Evolutionary conservation across 192 early-diverging fungal species (phyloP), one percentile per base, ranked within the genome.

Genomic region (Linnemannia schmuckeri): DNA sequence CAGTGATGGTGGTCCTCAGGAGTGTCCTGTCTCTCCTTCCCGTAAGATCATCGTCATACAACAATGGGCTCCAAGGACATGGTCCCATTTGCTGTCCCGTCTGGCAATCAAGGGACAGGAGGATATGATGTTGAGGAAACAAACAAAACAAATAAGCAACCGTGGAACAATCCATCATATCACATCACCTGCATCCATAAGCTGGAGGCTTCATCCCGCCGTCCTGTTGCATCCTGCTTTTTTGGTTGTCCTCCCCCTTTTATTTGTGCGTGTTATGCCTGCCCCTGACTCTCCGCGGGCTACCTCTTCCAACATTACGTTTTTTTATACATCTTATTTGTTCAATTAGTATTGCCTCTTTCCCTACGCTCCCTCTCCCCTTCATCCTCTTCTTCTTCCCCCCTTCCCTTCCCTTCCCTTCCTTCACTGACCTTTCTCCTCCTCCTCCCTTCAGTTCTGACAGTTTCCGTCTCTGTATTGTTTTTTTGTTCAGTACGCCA

Each of bases 261-360:
- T 63, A 18, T 22, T 33, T 10, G 8, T 66, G 8, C 33, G 12
- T 30, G 44, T 46, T 3, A 13, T 46, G 44, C 44, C 12, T 66
- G 30, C 61, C 61, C 61, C 61, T 66, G 61, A 66, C 61, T 35
- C 61, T 66, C 61, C 61, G 61, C 61, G 61, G 61, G 61, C 61
- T 66, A 66, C 61, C n/a, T 66, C 4, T 33, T 13, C 61, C 61
- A 66, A 66, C 30, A 66, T 66, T 66, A 66, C 61, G 0, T 70
- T 70, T 41, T 70, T 17, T 40, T 70, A 20, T 38, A 35, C 15
- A 6, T 8, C 35, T 40, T 70, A 2, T 41, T 70, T 37, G 33
- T 70, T 71, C 70, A 24, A 22, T 71, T 71, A 40, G 17, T 38
- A 41, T 71, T 41, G 18, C 10, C 70, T 71, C 20, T 52, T 52